Conservation (phyloP, 768 basidiomycete genomes). For the Boletus rubropictus region DNA sequence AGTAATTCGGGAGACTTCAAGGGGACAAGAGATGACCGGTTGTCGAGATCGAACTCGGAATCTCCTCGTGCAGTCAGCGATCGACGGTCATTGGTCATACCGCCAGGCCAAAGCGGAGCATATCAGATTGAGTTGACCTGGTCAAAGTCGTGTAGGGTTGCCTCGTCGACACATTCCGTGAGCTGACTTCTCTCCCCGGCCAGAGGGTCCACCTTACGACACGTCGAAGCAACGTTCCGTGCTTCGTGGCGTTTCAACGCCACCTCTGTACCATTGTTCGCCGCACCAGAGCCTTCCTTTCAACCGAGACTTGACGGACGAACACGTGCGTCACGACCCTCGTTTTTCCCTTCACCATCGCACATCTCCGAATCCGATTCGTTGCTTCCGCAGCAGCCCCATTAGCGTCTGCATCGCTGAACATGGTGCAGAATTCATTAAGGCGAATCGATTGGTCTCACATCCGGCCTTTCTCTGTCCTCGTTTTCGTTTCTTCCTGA, state of each 20-base stretch:
- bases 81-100: no score
- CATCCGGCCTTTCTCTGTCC: background rate
- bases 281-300: conserved; percentile 1
- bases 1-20: no score
- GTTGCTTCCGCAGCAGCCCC: background rate
- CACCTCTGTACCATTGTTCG: conserved; percentile 2
- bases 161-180: background rate
- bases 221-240: background rate
- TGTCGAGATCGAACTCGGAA: no score
- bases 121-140: background rate
- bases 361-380: background rate
- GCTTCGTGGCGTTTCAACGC: conserved; percentile 9
- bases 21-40: no score
- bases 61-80: no score
- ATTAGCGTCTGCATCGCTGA: background rate
- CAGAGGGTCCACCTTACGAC: background rate
- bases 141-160: background rate
- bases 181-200: background rate
- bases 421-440: background rate
- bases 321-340: conserved; percentile 1
- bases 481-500: background rate
- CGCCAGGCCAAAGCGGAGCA: background rate
- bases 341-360: background rate
- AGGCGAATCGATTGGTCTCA: background rate
- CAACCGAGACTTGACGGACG: conserved; percentile 4